A percentile compares a stretch with the other conserved stretches of the same genome.
These are phyloP conservation scores for Aspergillus panamensis DNA, from an alignment of 495 filamentous ascomycete genomes.

Conservation along the genomic window DNA sequence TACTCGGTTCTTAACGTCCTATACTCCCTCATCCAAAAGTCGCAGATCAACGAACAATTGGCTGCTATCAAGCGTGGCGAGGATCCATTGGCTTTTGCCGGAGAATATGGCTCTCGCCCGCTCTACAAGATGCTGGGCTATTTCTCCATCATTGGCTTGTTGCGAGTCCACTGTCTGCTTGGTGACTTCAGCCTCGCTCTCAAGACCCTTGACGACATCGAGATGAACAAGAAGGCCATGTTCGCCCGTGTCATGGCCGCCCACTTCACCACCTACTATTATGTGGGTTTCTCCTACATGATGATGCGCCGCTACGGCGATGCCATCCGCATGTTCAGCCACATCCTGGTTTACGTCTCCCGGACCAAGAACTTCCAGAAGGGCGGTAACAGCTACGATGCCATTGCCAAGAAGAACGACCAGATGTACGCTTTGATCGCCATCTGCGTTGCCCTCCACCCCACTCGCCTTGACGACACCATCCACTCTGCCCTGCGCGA, in stretches of 20 bases:
- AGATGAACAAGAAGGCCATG: conserved; percentile 99
- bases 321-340: conserved; percentile 98
- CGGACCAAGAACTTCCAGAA: conserved; percentile 99
- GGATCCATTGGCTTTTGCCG: conserved; percentile 77
- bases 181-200: conserved; percentile 97
- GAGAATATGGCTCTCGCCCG: conserved; percentile 88
- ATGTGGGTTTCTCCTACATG: conserved; percentile 99
- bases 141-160: conserved; percentile 95
- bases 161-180: conserved; percentile 93
- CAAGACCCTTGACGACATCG: conserved; percentile 98
- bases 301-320: conserved; percentile 99
- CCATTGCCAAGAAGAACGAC: conserved; percentile 98
- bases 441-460: conserved; percentile 96
- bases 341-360: conserved; percentile 98
- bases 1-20: conserved; percentile 99
- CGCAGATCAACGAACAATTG: conserved; percentile 95
- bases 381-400: conserved; percentile 89
- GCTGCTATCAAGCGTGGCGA: conserved; percentile 90
- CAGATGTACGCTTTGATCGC: conserved; percentile 99
- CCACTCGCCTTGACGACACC: conserved; percentile 94
- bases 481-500: conserved; percentile 96
- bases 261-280: conserved; percentile 99
- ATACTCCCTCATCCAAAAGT: conserved; percentile 96
- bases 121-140: conserved; percentile 98
- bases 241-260: conserved; percentile 99